Percentiles rank a stretch among this genome's conserved stretches.
phyloP scores from a whole-genome alignment of 2,329 filamentous ascomycete genomes.

The Trichoderma asperellum region DNA sequence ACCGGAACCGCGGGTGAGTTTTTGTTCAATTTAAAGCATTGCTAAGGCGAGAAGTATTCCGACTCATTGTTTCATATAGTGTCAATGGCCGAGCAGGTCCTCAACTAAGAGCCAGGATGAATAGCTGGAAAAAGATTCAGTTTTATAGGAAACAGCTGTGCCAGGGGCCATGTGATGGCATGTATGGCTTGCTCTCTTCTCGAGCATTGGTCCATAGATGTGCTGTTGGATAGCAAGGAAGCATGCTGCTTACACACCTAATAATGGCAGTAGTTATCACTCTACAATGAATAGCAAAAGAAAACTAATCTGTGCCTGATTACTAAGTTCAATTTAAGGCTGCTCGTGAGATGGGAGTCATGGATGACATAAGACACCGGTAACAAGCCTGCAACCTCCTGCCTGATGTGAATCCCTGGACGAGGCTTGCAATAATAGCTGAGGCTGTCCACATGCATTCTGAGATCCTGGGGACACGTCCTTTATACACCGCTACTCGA shows the following conservation, averaged over 20 bases:
- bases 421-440: not conserved
- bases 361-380: not conserved
- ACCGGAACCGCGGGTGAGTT: constrained; percentile 75
- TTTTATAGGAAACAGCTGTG: not conserved
- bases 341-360: not conserved
- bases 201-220: not conserved
- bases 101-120: constrained; percentile 37
- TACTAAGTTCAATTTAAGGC: not conserved
- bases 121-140: not conserved
- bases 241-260: not conserved
- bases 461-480: not conserved
- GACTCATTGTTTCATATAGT: constrained; percentile 40
- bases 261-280: not conserved
- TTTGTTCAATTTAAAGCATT: not conserved
- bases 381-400: not conserved
- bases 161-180: not conserved
- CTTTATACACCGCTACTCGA: not conserved
- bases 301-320: not conserved
- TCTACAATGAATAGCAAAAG: not conserved
- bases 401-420: not conserved
- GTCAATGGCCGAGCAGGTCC: constrained; percentile 56
- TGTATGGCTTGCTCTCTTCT: not conserved
- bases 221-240: not conserved
- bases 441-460: not conserved
- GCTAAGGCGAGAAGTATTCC: constrained; percentile 4